phyloP scores from a whole-genome alignment of 306 rosid species.

The Prinsepia uniflora region DNA sequence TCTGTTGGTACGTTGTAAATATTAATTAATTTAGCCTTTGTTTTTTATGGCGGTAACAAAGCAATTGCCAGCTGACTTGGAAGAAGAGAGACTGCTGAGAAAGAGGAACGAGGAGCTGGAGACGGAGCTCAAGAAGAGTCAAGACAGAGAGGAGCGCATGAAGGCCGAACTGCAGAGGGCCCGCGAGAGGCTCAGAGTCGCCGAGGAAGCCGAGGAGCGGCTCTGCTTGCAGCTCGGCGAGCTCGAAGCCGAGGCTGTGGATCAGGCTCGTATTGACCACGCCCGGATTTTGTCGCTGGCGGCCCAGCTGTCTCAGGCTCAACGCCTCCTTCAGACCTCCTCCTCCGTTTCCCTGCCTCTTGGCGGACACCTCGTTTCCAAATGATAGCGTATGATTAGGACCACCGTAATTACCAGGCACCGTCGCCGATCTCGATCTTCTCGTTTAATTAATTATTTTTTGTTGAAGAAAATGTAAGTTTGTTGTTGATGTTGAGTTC shows the following conservation, averaged over 20 bases:
- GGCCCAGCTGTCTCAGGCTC: conserved; percentile 68
- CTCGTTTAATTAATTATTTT: neutral
- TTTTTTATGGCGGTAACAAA: conserved; percentile 25
- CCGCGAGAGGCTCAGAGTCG: conserved; percentile 61
- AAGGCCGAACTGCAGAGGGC: conserved; percentile 42
- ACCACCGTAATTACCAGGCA: too few species aligned
- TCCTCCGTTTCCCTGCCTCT: conserved; percentile 26
- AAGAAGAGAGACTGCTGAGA: conserved; percentile 32
- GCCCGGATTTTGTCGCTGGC: conserved; percentile 48
- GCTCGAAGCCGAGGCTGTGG: conserved; percentile 71
- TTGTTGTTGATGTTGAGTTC: neutral
- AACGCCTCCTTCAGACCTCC: conserved; percentile 38
- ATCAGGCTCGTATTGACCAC: conserved; percentile 65
- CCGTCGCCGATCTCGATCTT: too few species aligned
- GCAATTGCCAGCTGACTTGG: neutral
- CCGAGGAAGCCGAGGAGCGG: conserved; percentile 92
- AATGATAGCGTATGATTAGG: too few species aligned
- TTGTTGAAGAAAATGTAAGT: neutral
- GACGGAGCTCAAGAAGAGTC: conserved; percentile 62
- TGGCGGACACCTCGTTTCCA: conserved; percentile 1
- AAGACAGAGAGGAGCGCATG: conserved; percentile 68
- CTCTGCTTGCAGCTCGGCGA: conserved; percentile 91
- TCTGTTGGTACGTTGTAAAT: too few species aligned
- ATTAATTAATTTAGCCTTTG: neutral
- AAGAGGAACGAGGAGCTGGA: conserved; percentile 70